Evolutionary conservation across 1,139 yeast genomes (phyloP).

Genomic region (Hyphopichia pseudoburtonii): DNA sequence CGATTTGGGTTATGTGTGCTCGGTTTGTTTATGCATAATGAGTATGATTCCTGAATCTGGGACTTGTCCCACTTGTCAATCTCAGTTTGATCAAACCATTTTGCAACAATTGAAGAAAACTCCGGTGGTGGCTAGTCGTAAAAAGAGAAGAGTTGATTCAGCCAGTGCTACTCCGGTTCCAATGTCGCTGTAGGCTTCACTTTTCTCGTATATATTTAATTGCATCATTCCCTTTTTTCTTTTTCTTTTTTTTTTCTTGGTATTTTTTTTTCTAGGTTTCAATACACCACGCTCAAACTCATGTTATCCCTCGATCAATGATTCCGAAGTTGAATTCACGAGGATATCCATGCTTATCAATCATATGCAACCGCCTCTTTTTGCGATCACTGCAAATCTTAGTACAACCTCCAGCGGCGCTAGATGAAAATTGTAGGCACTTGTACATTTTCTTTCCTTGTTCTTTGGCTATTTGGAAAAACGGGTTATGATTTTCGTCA

Average conservation of each 20-base stretch:
- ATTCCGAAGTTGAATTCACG: constrained; percentile 38
- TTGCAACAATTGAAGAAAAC: constrained; percentile 42
- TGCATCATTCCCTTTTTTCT: too few relatives aligned
- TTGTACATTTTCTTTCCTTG: constrained; percentile 38
- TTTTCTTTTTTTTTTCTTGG: too few relatives aligned
- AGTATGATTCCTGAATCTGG: constrained; percentile 60
- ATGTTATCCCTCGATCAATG: constrained; percentile 28
- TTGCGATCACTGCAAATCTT: constrained; percentile 30
- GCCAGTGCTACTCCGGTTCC: not conserved
- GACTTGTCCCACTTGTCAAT: constrained; percentile 56
- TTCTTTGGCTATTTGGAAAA: constrained; percentile 33
- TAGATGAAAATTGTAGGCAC: constrained; percentile 33
- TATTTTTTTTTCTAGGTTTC: too few relatives aligned
- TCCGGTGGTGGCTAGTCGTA: constrained; percentile 50
- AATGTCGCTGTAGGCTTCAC: not conserved
- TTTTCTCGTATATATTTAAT: too few relatives aligned
- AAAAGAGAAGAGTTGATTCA: constrained; percentile 34
- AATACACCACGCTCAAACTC: too few relatives aligned
- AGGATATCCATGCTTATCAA: constrained; percentile 52
- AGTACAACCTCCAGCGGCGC: constrained; percentile 26
- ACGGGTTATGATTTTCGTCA: constrained; percentile 55
- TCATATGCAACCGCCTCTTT: constrained; percentile 47
- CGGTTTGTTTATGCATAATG: constrained; percentile 84
- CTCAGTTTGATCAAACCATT: constrained; percentile 53
- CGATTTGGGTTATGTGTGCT: constrained; percentile 92